Evolutionary conservation across 2,329 filamentous ascomycete genomes (phyloP), one percentile per base, ranked within the genome.

Genomic region (Dactylellina cionopaga): DNA sequence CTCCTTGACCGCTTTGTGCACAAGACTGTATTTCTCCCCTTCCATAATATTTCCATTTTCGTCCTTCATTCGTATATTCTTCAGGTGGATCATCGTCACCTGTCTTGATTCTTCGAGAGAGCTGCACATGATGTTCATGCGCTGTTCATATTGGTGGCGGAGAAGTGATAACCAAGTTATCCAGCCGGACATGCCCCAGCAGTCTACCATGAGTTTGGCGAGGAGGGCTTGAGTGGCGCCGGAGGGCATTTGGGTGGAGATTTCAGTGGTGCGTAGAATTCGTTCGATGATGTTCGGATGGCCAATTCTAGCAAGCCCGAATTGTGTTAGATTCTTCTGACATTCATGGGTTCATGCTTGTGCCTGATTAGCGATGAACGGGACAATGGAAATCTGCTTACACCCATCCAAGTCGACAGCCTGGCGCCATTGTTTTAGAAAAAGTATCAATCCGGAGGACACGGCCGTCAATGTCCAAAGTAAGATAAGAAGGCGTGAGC

Each of bases 371-470:
- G 9, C 17, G 9, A 24, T 2, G 52, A 33, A 22, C 6, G 5
- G 13, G 37, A n/a, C n/a, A n/a, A 17, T 9, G 22, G 24, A 27
- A 31, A n/a, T 27, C 11, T 51, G n/a, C 62, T 24, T 35, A 71
- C 66, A 96, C 88, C 92, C 92, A 97, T 39, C 94, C 94, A 0
- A 97, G 83, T 27, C 94, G 88, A 78, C 92, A 96, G 1, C 94
- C 94, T 0, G 94, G 94, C 0, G 92, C 92, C 15, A 96, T 86
- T 0, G 92, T 96, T 82, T 98, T 97, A 78, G 91, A 95, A 80
- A 97, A 97, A 0, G 93, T 96, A 80, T 97, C 94, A 2, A 97
- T 85, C 47, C 93, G 89, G 66, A 97, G 85, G 41, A 97, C 93
- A 33, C 94, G 89, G 65, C 94, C 94, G 76, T 96, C 90, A 17